phyloP scores from a whole-genome alignment of 2,329 filamentous ascomycete genomes.

The Talaromyces piceae region DNA sequence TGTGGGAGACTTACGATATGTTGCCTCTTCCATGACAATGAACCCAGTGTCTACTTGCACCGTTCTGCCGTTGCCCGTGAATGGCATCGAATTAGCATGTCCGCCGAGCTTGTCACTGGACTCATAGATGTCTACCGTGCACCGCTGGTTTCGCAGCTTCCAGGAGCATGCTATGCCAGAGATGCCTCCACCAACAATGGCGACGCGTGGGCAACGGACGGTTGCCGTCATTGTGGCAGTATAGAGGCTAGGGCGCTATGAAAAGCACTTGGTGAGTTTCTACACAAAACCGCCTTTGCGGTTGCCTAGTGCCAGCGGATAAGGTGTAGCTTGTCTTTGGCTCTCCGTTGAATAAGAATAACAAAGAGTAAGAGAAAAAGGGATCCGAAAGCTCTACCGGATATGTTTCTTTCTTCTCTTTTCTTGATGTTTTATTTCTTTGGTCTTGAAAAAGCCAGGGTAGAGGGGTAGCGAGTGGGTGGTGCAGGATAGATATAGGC shows the following conservation, averaged over 20 bases:
- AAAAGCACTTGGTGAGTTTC: background rate
- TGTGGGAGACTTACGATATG: background rate
- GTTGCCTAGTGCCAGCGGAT: background rate
- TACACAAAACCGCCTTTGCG: background rate
- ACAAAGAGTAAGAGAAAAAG: background rate
- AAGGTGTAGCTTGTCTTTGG: background rate
- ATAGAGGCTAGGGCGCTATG: background rate
- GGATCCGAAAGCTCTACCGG: background rate
- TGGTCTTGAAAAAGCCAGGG: background rate
- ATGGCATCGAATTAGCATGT: background rate
- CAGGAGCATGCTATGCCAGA: constrained; percentile 1
- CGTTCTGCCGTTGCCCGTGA: background rate
- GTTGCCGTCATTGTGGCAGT: background rate
- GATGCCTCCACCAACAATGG: constrained; percentile 6
- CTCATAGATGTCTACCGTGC: constrained; percentile 2
- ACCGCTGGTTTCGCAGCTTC: background rate
- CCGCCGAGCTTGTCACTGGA: constrained; percentile 2
- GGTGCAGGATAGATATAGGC: background rate
- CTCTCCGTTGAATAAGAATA: background rate
- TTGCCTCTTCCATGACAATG: background rate
- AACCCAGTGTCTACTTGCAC: constrained; percentile 4
- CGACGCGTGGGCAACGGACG: background rate
- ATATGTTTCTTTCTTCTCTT: no score
- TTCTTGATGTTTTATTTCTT: no score
- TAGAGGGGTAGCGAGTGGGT: background rate